Conservation (phyloP, 352 stramenopile species). For the Phytopythium delawarense region DNA sequence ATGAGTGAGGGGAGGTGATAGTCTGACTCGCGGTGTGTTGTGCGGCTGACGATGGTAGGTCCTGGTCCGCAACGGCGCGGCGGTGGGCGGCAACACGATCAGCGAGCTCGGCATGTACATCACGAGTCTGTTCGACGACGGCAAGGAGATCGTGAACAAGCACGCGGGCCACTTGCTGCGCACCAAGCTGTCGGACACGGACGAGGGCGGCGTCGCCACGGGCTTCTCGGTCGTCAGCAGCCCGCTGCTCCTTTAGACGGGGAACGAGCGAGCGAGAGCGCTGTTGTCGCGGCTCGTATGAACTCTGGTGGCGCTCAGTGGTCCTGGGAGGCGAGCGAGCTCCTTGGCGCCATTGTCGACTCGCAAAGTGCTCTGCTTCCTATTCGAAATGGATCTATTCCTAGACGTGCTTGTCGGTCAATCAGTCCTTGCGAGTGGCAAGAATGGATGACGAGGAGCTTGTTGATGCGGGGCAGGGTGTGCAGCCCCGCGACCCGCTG, state of each 20-base stretch:
- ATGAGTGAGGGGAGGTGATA: conserved; percentile 33
- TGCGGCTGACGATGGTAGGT: conserved; percentile 23
- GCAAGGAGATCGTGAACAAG: conserved; percentile 89
- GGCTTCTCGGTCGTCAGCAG: conserved; percentile 93
- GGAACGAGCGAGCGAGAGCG: not conserved
- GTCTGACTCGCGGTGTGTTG: conserved; percentile 19
- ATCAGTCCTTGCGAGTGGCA: not conserved
- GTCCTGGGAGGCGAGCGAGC: too few species aligned
- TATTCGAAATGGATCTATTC: conserved; percentile 1
- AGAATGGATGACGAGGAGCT: not conserved
- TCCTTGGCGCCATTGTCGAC: not conserved
- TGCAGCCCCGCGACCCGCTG: conserved; percentile 7
- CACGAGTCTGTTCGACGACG: conserved; percentile 77
- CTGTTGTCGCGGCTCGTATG: not conserved
- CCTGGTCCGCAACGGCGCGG: conserved; percentile 74
- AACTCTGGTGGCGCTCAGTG: not conserved
- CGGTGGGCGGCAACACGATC: conserved; percentile 81
- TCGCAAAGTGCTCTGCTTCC: not conserved
- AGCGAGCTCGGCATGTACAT: conserved; percentile 96
- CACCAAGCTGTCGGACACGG: conserved; percentile 93
- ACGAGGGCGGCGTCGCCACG: conserved; percentile 96
- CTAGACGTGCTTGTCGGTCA: not conserved
- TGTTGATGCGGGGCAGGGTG: not conserved
- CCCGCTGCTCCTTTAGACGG: conserved; percentile 77
- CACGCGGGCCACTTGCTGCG: conserved; percentile 94